Evolutionary conservation across 1,284 basidiomycete genomes (phyloP).

Genomic region (Trichosporon sp.): DNA sequence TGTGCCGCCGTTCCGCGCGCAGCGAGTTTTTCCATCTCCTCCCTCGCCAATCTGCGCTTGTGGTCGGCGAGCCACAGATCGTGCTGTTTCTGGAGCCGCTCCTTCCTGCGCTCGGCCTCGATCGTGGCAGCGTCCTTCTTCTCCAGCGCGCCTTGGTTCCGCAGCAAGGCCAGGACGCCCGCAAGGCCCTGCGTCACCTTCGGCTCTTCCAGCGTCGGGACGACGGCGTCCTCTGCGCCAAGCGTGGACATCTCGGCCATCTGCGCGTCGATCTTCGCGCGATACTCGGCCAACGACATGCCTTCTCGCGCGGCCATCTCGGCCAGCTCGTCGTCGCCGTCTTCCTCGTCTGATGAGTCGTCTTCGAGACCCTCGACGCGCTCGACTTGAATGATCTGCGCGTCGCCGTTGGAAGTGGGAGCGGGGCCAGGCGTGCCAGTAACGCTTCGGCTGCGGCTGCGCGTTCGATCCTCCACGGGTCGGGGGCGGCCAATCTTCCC

Average conservation of each 20-base stretch:
- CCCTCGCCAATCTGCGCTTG: constrained; percentile 64
- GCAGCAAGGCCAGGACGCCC: constrained; percentile 77
- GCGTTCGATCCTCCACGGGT: no score
- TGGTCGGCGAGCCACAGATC: constrained; percentile 88
- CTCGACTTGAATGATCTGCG: constrained; percentile 49
- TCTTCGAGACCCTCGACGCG: constrained; percentile 47
- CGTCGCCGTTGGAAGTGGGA: constrained; percentile 43
- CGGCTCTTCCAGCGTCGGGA: constrained; percentile 53
- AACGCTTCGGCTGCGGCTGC: no score
- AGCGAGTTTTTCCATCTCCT: constrained; percentile 71
- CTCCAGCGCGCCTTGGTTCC: constrained; percentile 83
- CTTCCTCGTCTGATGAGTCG: constrained; percentile 59
- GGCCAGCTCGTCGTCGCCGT: constrained; percentile 60
- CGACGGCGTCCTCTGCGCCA: constrained; percentile 60
- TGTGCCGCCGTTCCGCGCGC: constrained; percentile 60
- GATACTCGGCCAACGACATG: constrained; percentile 45
- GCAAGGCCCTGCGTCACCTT: constrained; percentile 77
- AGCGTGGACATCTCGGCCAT: constrained; percentile 56
- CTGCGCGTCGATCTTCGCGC: constrained; percentile 45
- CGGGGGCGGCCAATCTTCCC: constrained; percentile 35
- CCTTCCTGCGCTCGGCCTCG: constrained; percentile 49
- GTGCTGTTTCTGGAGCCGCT: constrained; percentile 67
- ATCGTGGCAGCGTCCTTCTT: constrained; percentile 59
- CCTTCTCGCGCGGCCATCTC: constrained; percentile 48
- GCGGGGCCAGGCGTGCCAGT: constrained; percentile 24